Evolutionary conservation across 2,329 filamentous ascomycete species (phyloP).

Genomic region (Elsinoe necatrix): DNA sequence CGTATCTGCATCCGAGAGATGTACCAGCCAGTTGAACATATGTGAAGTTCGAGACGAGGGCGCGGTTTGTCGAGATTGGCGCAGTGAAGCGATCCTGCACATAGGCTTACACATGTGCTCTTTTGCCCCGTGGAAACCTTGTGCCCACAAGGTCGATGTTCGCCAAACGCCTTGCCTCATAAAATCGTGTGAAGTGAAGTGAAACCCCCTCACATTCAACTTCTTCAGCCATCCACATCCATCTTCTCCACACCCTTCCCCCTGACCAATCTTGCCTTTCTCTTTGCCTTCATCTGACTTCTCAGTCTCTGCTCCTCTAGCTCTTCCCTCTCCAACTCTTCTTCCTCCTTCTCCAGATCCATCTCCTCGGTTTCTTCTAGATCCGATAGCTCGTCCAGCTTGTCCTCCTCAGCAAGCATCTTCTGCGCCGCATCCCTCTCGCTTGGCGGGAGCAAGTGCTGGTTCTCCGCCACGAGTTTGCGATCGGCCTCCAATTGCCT

Average conservation of each 20-base stretch:
- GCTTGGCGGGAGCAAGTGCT: slow-evolving; percentile 70
- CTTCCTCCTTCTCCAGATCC: slow-evolving; percentile 37
- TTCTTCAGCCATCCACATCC: slow-evolving; percentile 30
- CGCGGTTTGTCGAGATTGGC: neutral
- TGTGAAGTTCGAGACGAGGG: neutral
- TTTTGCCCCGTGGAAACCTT: neutral
- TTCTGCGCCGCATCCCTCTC: slow-evolving; percentile 36
- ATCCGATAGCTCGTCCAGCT: slow-evolving; percentile 28
- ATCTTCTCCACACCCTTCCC: slow-evolving; percentile 37
- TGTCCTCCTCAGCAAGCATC: slow-evolving; percentile 52
- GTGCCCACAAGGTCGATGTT: neutral
- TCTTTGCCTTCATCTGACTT: slow-evolving; percentile 37
- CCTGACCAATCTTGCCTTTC: slow-evolving; percentile 39
- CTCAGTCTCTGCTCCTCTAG: slow-evolving; percentile 26
- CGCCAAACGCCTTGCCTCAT: slow-evolving; percentile 12
- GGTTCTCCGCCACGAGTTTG: slow-evolving; percentile 83
- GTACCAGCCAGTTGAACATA: neutral
- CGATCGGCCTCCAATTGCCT: slow-evolving; percentile 69
- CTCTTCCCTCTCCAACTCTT: slow-evolving; percentile 31
- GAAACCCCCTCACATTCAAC: neutral
- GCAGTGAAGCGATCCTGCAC: neutral
- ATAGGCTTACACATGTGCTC: neutral
- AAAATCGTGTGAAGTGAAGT: slow-evolving; percentile 7
- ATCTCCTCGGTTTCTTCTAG: slow-evolving; percentile 34
- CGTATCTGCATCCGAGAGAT: too few species aligned